Conservation (phyloP, 495 filamentous ascomycete species). For the Talaromyces ruber region DNA sequence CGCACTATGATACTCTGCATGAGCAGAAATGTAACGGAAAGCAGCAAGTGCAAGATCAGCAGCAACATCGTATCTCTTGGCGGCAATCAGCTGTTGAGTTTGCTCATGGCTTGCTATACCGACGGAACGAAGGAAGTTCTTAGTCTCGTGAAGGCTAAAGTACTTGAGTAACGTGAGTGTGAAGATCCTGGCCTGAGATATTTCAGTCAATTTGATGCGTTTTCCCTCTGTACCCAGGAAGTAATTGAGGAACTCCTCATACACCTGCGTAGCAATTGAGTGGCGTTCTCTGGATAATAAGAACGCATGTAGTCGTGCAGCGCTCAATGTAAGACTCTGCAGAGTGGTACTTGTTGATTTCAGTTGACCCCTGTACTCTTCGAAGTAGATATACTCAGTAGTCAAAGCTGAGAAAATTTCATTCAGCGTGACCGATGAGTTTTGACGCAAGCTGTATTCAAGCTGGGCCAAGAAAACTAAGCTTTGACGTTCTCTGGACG, state of each 20-base stretch:
- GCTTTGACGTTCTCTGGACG: constrained; percentile 23
- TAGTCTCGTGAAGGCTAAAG: constrained; percentile 22
- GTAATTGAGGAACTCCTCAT: constrained; percentile 17
- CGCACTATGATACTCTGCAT: constrained; percentile 16
- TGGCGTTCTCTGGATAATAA: constrained; percentile 19
- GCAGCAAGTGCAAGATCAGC: constrained; percentile 22
- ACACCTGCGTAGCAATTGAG: constrained; percentile 12
- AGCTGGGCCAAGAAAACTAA: constrained; percentile 31
- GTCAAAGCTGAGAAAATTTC: constrained; percentile 27
- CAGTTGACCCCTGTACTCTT: constrained; percentile 23
- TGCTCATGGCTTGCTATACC: constrained; percentile 26
- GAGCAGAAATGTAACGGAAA: constrained; percentile 23
- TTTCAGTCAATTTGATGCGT: constrained; percentile 14
- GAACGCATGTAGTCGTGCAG: constrained; percentile 24
- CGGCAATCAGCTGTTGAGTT: constrained; percentile 18
- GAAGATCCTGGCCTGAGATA: constrained; percentile 23
- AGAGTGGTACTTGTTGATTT: constrained; percentile 21
- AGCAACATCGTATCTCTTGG: constrained; percentile 17
- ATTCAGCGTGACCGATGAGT: constrained; percentile 19
- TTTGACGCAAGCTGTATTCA: constrained; percentile 22
- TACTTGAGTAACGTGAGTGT: constrained; percentile 20
- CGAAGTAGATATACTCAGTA: constrained; percentile 30
- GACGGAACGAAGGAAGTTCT: constrained; percentile 27
- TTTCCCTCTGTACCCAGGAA: constrained; percentile 24
- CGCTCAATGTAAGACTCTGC: constrained; percentile 16